These are phyloP conservation scores for Lentinus tigrinus DNA, from an alignment of 768 basidiomycete genomes.

Conservation along the genomic window DNA sequence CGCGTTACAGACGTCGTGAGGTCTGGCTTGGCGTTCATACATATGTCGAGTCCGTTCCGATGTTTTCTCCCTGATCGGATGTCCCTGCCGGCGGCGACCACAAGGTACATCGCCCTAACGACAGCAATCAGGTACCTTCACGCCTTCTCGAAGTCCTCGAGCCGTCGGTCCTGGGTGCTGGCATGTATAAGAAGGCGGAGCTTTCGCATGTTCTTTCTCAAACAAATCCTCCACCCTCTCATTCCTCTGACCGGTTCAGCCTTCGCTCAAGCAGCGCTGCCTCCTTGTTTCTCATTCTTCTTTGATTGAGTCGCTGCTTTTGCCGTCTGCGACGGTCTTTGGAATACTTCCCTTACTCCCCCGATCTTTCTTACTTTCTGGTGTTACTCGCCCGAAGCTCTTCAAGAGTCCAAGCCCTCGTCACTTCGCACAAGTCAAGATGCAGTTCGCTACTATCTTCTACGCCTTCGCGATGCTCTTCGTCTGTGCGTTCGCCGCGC, in stretches of 20 bases:
- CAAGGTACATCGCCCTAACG: constrained; percentile 7
- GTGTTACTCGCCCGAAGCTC: not conserved
- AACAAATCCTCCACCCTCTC: not conserved
- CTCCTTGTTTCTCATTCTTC: constrained; percentile 1
- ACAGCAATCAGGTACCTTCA: constrained; percentile 9
- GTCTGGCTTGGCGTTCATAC: too few relatives aligned
- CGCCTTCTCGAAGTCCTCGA: not conserved
- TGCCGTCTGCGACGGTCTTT: constrained; percentile 21
- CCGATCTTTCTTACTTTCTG: not conserved
- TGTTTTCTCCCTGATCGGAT: not conserved
- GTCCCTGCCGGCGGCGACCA: not conserved
- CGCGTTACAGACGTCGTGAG: too few relatives aligned
- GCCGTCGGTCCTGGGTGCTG: not conserved
- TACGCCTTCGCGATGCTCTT: constrained; percentile 19
- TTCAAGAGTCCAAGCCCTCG: not conserved
- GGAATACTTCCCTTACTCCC: constrained; percentile 4
- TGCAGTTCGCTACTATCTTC: constrained; percentile 22
- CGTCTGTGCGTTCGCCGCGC: constrained; percentile 21
- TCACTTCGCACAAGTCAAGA: constrained; percentile 4
- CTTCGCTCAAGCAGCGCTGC: constrained; percentile 16
- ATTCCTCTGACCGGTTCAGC: constrained; percentile 24
- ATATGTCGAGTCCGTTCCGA: not conserved
- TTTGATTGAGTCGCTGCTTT: constrained; percentile 11
- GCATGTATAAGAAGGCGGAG: constrained; percentile 1
- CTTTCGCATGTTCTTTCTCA: not conserved